These are phyloP conservation scores for Solanum chmielewskii DNA, from an alignment of 257 asterid genomes.

Conservation along the genomic window DNA sequence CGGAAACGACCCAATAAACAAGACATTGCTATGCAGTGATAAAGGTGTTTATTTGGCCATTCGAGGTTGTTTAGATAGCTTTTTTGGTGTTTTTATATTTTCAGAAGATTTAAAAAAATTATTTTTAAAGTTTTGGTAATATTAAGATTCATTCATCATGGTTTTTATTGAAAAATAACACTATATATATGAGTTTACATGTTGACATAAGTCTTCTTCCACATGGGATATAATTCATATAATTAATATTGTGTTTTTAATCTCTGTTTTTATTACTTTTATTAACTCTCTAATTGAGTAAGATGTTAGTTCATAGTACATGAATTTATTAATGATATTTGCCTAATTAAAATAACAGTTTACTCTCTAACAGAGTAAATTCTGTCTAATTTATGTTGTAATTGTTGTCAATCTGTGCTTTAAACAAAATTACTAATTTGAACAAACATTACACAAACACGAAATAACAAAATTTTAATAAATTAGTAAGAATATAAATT, in stretches of 20 bases:
- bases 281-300: neutral
- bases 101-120: no score
- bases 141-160: neutral
- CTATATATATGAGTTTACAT: neutral
- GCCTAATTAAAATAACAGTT: neutral
- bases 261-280: no score
- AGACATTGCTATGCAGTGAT: neutral
- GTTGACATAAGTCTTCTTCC: neutral
- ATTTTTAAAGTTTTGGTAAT: no score
- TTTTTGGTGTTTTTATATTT: neutral
- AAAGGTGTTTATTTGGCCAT: neutral
- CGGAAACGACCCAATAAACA: neutral
- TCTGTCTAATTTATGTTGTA: neutral
- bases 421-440: no score
- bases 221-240: neutral
- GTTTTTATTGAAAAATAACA: neutral
- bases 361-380: neutral
- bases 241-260: no score
- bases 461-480: no score
- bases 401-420: no score
- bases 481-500: no score
- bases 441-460: no score
- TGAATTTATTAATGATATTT: no score
- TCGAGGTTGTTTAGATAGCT: neutral
- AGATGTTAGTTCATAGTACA: neutral